Evolutionary conservation across 345 rosid genomes (phyloP).

Genomic region (Luvunga scandens): DNA sequence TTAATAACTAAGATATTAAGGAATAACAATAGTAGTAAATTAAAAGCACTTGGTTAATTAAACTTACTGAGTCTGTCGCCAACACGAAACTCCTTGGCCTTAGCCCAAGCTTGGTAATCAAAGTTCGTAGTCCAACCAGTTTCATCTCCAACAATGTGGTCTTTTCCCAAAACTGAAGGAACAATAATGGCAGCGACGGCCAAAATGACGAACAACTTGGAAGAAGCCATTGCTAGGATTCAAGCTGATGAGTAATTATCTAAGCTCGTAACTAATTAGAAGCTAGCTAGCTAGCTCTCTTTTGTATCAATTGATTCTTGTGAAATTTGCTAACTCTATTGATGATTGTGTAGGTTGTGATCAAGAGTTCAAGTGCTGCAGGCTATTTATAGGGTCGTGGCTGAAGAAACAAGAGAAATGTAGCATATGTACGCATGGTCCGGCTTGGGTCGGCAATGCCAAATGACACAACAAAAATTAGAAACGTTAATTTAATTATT

Average conservation of each 20-base stretch:
- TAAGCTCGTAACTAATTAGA: neutral
- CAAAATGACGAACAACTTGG: conserved; percentile 18
- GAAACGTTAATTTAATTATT: neutral
- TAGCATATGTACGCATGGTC: neutral
- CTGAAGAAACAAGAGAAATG: neutral
- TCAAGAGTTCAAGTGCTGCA: neutral
- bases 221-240: conserved; percentile 27
- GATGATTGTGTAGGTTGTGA: neutral
- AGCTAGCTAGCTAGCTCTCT: no score
- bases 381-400: conserved; percentile 8
- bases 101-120: conserved; percentile 39
- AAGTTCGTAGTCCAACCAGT: conserved; percentile 34
- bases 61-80: conserved; percentile 38
- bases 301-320: neutral
- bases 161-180: conserved; percentile 26
- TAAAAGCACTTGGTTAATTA: no score
- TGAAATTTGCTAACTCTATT: neutral
- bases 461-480: neutral
- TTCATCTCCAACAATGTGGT: conserved; percentile 41
- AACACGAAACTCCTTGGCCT: conserved; percentile 27
- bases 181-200: conserved; percentile 12
- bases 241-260: neutral
- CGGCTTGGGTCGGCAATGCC: conserved; percentile 30
- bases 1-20: no score
- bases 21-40: no score